Base-by-base conservation (phyloP, 75 land plant species). In the Pseudotsuga menziesii region DNA sequence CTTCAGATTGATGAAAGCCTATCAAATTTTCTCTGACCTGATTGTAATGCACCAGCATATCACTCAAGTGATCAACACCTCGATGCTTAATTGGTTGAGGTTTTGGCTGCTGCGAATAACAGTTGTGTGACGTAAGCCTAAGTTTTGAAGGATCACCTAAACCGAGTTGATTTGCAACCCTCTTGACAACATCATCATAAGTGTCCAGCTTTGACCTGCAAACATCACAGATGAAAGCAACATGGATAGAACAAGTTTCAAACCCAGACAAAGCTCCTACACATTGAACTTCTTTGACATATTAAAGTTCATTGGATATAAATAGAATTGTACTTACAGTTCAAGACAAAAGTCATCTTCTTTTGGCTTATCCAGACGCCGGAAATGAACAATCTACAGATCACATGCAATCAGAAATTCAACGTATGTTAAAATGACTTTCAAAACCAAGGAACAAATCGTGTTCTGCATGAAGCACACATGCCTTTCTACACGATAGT, bases 41-140 rank as follows among this genome's bases (percentile, higher is more conserved):
- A 79, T 86, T 86, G 82, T 83, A 86, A 77, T 86, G 85, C 20
- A 77, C 86, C 39, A 86, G 85, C 88, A 86, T 86, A 72, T 86
- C 88, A 77, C 82, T 79, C 20, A 85, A 78, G 56, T 79, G 85
- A 25, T 83, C 87, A 56, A 85, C 87, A 73, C 87, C 87, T 27
- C 87, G 85, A 72, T 82, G 83, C 32, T 85, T 85, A 57, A 85
- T 85, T 36, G 87, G 87, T 59, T 85, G 87, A 25, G 87, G 87
- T 63, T 85, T 85, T 22, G 87, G 87, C 72, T 85, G 87, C 39
- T 85, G 87, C 11, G 85, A 85, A 77, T 82, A 82, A 52, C 85
- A 83, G 76, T 85, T 85, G 70, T 85, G 87, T 35, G 87, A 70
- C 3, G 87, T 85, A 72, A 85, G 78, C 73, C 87, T 75, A 23